Conservation (phyloP, 2,329 filamentous ascomycete species). For the Fusarium penzigii region DNA sequence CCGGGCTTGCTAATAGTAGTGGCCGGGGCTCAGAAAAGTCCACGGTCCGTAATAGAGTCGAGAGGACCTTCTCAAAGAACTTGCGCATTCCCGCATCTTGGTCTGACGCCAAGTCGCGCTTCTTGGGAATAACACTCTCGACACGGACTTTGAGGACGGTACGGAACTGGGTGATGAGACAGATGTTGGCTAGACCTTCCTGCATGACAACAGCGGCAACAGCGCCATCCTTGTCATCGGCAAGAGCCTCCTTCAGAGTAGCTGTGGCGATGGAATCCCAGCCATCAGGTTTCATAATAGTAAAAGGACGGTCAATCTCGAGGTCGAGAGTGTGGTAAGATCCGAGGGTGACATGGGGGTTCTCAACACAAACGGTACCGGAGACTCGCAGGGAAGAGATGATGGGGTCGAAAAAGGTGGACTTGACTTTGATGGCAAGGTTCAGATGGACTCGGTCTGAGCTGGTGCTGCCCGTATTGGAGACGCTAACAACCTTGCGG, state of each 20-base stretch:
- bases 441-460: constrained; percentile 58
- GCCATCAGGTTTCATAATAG: constrained; percentile 75
- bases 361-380: constrained; percentile 55
- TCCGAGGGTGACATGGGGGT: constrained; percentile 52
- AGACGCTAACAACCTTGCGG: constrained; percentile 53
- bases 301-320: constrained; percentile 85
- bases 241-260: constrained; percentile 75
- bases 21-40: constrained; percentile 72
- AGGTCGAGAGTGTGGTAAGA: constrained; percentile 71
- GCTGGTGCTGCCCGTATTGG: constrained; percentile 51
- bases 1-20: constrained; percentile 82
- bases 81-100: constrained; percentile 68
- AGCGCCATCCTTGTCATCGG: constrained; percentile 76
- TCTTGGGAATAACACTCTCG: constrained; percentile 67
- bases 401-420: constrained; percentile 59
- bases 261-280: constrained; percentile 90
- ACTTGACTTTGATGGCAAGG: constrained; percentile 57
- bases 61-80: constrained; percentile 78
- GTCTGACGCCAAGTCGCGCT: constrained; percentile 63
- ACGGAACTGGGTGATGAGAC: constrained; percentile 77
- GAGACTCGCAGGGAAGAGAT: constrained; percentile 58
- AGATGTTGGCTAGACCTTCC: constrained; percentile 81
- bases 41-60: constrained; percentile 74
- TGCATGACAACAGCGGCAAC: constrained; percentile 93
- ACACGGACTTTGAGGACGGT: constrained; percentile 67